Evolutionary conservation across 768 basidiomycete genomes (phyloP), one percentile per base, ranked within the genome.

Genomic region (Termitomyces sp.): DNA sequence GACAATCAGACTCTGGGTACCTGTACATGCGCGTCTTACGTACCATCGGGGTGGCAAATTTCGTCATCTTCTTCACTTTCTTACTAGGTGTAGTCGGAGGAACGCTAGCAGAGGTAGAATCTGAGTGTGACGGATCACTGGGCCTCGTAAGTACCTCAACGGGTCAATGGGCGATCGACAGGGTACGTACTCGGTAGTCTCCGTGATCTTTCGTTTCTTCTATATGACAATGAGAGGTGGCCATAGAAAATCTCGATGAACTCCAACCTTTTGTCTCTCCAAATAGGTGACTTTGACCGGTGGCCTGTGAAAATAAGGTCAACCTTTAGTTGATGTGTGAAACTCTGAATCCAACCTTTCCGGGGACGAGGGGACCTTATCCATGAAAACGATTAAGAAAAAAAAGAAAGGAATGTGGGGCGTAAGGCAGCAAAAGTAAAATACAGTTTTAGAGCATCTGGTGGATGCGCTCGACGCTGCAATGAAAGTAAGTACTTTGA

Each of bases 221-320:
- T 74, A 52, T 35, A 62, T 13, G 20, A 59, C 62, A 63, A 68
- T 64, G 60, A 64, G 62, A 51, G 45, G 33, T 16, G 53, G 24
- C 1, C 18, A 33, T 39, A 46, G 33, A 60, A 44, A 59, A 56
- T 59, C 57, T 15, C 50, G 52, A 63, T 28, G 15, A 39, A 20
- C 53, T 13, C 48, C 49, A 65, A 74, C 76, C 73, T 77, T 78
- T 68, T 71, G 71, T 66, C 71, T 70, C 50, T 71, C 73, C 63
- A 73, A 67, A 65, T 77, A 75, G 6, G 74, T 76, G 46, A 69
- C 60, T 60, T 70, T 75, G 24, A 70, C 69, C 7, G 57, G 53
- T 54, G 60, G 64, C 59, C 62, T 64, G 33, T n/a, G 24, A 63
- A 48, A 51, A 42, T 35, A 44, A 62, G 2, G 62, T 58, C 20